Conservation (phyloP, 2,329 filamentous ascomycete genomes). For the Alternaria solani region DNA sequence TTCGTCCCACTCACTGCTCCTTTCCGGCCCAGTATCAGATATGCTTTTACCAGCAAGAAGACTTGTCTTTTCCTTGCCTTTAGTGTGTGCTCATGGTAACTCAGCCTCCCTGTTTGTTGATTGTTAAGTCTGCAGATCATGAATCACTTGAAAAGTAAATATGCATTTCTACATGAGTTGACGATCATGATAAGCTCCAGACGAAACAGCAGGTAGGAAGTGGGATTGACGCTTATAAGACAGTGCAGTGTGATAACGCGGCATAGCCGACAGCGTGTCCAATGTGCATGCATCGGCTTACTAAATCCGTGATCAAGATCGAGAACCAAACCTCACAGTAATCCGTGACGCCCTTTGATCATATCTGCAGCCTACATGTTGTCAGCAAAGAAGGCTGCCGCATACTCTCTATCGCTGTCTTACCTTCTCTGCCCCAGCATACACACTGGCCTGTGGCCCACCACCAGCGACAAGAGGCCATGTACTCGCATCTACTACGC, state of each 20-base stretch:
- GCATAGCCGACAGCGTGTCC: constrained; percentile 28
- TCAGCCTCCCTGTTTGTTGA: neutral
- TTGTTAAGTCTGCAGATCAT: neutral
- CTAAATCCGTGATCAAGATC: neutral
- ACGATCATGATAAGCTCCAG: neutral
- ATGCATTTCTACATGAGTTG: neutral
- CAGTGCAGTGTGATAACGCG: constrained; percentile 29
- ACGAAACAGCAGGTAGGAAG: neutral
- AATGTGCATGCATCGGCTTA: neutral
- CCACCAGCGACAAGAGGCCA: constrained; percentile 27
- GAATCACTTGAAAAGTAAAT: neutral
- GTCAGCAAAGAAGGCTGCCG: neutral
- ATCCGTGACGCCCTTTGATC: neutral
- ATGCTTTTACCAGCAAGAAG: neutral
- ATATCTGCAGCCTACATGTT: neutral
- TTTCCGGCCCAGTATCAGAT: neutral
- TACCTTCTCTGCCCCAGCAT: constrained; percentile 33
- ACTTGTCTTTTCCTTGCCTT: neutral
- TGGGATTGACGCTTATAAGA: neutral
- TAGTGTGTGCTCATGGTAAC: constrained; percentile 21
- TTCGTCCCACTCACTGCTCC: neutral
- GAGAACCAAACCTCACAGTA: neutral
- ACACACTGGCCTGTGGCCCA: constrained; percentile 26
- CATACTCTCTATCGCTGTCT: neutral
- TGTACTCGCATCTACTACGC: constrained; percentile 38